phyloP scores from a whole-genome alignment of 2,329 filamentous ascomycete species.

The Rhexocercosporidium sp. region DNA sequence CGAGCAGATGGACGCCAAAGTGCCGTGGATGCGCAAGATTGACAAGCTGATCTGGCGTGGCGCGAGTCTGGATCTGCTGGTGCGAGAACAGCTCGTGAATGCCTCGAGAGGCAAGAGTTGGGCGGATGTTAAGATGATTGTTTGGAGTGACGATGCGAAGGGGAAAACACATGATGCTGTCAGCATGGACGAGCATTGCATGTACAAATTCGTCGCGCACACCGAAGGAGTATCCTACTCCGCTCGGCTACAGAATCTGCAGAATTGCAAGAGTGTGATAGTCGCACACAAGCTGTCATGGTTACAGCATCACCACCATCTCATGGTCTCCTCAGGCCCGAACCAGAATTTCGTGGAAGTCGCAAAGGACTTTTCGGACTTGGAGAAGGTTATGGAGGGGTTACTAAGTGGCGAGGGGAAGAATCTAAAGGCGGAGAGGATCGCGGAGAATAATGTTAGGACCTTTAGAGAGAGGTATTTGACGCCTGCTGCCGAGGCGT shows the following conservation, averaged over 20 bases:
- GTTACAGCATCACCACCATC: slow-evolving; percentile 21
- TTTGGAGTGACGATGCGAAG: slow-evolving; percentile 31
- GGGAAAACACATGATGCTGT: slow-evolving; percentile 46
- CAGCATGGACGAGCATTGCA: slow-evolving; percentile 57
- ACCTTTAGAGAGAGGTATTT: slow-evolving; percentile 52
- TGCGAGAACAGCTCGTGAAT: slow-evolving; percentile 40
- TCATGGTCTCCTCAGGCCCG: slow-evolving; percentile 43
- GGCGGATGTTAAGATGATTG: slow-evolving; percentile 42
- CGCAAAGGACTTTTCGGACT: slow-evolving; percentile 48
- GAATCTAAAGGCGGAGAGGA: slow-evolving; percentile 47
- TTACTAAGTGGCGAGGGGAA: slow-evolving; percentile 45
- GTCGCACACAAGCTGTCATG: slow-evolving; percentile 23
- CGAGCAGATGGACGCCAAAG: slow-evolving; percentile 17
- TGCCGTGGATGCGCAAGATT: slow-evolving; percentile 27
- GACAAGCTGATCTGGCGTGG: slow-evolving; percentile 39
- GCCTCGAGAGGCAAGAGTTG: slow-evolving; percentile 41
- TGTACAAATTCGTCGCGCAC: slow-evolving; percentile 58
- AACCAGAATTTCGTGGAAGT: slow-evolving; percentile 57
- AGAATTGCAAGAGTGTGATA: slow-evolving; percentile 25
- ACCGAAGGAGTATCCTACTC: slow-evolving; percentile 50
- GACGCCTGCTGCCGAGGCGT: slow-evolving; percentile 58
- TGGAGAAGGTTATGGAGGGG: slow-evolving; percentile 45
- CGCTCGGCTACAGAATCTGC: slow-evolving; percentile 16
- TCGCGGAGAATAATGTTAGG: slow-evolving; percentile 47
- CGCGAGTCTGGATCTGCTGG: slow-evolving; percentile 35